Evolutionary conservation across 352 stramenopile species (phyloP), one percentile per base, ranked within the genome.

Genomic region (Phytopythium cucurbitacearum): DNA sequence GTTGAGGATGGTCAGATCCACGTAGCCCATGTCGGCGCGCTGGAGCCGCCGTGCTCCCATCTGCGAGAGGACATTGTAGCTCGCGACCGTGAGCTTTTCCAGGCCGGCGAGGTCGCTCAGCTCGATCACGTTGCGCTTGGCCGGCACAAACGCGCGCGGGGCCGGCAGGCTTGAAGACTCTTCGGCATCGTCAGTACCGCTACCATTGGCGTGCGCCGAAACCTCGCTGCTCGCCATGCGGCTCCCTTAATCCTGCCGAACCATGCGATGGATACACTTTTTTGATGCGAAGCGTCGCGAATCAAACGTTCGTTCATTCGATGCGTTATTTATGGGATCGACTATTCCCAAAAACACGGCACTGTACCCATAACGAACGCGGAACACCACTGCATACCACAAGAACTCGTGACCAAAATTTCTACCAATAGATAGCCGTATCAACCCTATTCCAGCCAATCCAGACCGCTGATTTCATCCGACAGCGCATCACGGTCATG

Each of bases 1-100:
- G 49, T 74, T 89, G 2, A 91, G 57, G 12, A 91, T 55, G 8
- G 67, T 59, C 0, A 55, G 13, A 15, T 69, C 65, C 10, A 88
- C 82, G 56, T 86, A 88, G 11, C 60, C 60, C 16, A 67, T 73
- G 39, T 78, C 66, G 21, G 65, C 57, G 8, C 74, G 67, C 32
- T 80, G 71, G 51, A 85, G 56, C 28, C 68, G 58, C 3, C 73
- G 60, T 15, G 78, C 79, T 4, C 87, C 82, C 64, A 87, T 80
- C 63, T 94, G 80, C 34, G 83, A 88, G 36, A 96, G 68, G 16
- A 95, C 64, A 56, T 95, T 96, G 64, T 95, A 93, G 37, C 65
- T 87, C 36, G 89, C 51, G 33, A 96, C 67, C 3, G 70, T 78
- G 10, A 94, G 55, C 46, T 85, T 88, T 42, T 87, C 74, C 8